Percentiles rank a stretch among this genome's conserved stretches.
These are phyloP conservation scores for Cyclostephanos invisitatus DNA, from an alignment of 108 stramenopile species.

Conservation along the genomic window DNA sequence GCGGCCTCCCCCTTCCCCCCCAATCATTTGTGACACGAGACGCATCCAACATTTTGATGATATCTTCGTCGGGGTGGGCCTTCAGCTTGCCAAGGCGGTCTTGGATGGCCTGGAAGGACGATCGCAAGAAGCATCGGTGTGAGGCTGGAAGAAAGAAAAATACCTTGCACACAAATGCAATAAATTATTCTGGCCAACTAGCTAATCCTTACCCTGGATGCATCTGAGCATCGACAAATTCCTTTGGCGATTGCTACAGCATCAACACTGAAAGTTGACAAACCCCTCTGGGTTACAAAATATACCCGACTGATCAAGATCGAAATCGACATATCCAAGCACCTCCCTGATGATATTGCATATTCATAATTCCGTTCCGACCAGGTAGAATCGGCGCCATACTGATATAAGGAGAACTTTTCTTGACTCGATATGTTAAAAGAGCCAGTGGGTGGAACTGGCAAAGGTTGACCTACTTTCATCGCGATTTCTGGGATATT, in stretches of 20 bases:
- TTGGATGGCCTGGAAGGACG: conserved; percentile 25
- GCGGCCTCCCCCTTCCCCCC: not conserved
- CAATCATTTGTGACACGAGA: conserved; percentile 13
- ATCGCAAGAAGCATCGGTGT: not conserved
- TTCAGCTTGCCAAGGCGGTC: conserved; percentile 22
- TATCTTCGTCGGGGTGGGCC: conserved; percentile 38
- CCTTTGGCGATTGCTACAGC: conserved; percentile 43
- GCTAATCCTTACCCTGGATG: conserved; percentile 22
- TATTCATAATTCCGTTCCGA: conserved; percentile 31
- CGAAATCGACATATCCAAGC: conserved; percentile 32
- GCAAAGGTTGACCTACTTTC: conserved; percentile 16
- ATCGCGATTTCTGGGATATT: conserved; percentile 6
- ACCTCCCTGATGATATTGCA: conserved; percentile 24
- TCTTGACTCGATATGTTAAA: conserved; percentile 6
- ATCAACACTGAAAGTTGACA: conserved; percentile 25
- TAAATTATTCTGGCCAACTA: not conserved
- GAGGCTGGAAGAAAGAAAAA: not conserved
- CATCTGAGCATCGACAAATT: conserved; percentile 43
- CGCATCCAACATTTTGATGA: conserved; percentile 33
- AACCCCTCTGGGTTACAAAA: conserved; percentile 15
- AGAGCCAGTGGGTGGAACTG: conserved; percentile 36
- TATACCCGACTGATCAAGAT: conserved; percentile 28
- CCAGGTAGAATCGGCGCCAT: conserved; percentile 2
- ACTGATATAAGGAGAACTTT: conserved; percentile 1
- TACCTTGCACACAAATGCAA: not conserved